Conservation (phyloP, 2,329 filamentous ascomycete genomes). For the Diaporthe sp. region DNA sequence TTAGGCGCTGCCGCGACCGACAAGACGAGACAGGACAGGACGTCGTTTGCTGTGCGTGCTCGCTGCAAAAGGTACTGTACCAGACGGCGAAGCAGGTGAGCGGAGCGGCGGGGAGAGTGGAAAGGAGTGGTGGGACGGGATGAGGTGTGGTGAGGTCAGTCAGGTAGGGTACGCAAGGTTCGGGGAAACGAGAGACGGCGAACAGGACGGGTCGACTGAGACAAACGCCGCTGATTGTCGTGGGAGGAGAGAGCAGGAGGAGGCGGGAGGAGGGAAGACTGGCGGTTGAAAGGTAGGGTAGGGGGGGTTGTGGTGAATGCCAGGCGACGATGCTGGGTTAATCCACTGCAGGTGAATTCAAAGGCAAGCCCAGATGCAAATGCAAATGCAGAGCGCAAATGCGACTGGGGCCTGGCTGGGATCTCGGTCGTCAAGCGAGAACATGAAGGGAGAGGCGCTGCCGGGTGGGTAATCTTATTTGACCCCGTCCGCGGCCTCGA, state of each 20-base stretch:
- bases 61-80: background rate
- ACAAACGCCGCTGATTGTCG: constrained; percentile 31
- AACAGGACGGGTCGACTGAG: constrained; percentile 31
- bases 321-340: constrained; percentile 16
- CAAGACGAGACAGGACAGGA: background rate
- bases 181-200: constrained; percentile 31
- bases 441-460: constrained; percentile 30
- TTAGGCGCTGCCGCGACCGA: constrained; percentile 21
- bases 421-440: constrained; percentile 32
- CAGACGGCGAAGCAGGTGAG: background rate
- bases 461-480: constrained; percentile 32
- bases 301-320: constrained; percentile 7
- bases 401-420: constrained; percentile 31
- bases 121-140: constrained; percentile 3
- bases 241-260: constrained; percentile 7
- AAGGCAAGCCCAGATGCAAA: constrained; percentile 11
- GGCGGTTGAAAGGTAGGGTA: constrained; percentile 16
- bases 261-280: constrained; percentile 9
- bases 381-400: constrained; percentile 26
- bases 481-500: constrained; percentile 35
- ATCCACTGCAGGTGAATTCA: constrained; percentile 11
- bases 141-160: constrained; percentile 3
- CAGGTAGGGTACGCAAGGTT: background rate
- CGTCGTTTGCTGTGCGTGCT: constrained; percentile 6
- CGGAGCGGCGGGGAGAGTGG: constrained; percentile 3